phyloP scores from a whole-genome alignment of 2,329 filamentous ascomycete species.

The Fusarium sp. region DNA sequence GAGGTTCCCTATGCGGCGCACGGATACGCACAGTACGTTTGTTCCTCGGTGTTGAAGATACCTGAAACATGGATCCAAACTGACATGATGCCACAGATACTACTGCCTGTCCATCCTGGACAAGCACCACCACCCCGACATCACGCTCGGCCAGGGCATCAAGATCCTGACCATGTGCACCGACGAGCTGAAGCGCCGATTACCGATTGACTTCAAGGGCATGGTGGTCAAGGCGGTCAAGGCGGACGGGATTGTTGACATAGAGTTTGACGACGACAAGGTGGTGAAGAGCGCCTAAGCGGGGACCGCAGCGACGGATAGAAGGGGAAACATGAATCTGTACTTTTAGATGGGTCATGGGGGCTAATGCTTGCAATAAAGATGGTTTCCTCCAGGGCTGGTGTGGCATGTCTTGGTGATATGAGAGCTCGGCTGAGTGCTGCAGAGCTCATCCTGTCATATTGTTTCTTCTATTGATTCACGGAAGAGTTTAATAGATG shows the following conservation, averaged over 20 bases:
- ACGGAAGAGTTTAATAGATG: not conserved
- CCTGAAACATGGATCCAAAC: not conserved
- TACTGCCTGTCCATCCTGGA: conserved; percentile 98
- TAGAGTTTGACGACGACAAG: conserved; percentile 86
- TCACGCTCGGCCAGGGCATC: conserved; percentile 87
- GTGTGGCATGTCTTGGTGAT: not conserved
- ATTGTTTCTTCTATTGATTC: not conserved
- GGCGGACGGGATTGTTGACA: conserved; percentile 88
- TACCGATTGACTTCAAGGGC: conserved; percentile 99
- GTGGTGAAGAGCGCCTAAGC: conserved; percentile 70
- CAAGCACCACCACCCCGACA: conserved; percentile 98
- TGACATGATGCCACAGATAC: conserved; percentile 68
- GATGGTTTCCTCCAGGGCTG: conserved; percentile 33
- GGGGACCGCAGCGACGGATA: conserved; percentile 10
- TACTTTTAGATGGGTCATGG: conserved; percentile 49
- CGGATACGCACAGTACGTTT: conserved; percentile 90
- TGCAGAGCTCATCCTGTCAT: not conserved
- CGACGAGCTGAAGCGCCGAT: conserved; percentile 94
- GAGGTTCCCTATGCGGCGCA: conserved; percentile 95
- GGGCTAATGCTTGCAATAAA: conserved; percentile 40
- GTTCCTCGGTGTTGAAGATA: not conserved
- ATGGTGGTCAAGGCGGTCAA: conserved; percentile 94
- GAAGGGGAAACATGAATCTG: conserved; percentile 44
- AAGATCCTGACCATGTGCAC: conserved; percentile 95
- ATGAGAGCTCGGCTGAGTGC: not conserved